Percentiles rank a stretch among this genome's conserved stretches.
Conservation (phyloP, 2,329 filamentous ascomycete species). For the Aplosporella prunicola region DNA sequence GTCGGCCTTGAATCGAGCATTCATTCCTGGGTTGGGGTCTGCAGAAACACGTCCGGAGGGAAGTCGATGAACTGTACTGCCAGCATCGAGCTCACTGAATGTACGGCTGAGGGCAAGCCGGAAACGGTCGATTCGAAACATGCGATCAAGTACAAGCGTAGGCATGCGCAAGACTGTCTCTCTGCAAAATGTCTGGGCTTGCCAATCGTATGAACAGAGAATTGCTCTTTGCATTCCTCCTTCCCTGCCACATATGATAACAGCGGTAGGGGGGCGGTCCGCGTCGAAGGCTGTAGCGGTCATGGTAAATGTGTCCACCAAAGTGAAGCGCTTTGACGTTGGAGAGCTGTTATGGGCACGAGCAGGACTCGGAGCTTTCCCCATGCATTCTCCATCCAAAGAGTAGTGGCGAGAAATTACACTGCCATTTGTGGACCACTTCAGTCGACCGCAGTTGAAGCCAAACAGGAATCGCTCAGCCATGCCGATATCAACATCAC, state of each 20-base stretch:
- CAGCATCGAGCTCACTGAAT: too few relatives aligned
- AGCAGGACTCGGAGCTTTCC: neutral
- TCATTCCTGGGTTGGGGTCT: too few relatives aligned
- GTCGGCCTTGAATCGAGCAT: too few relatives aligned
- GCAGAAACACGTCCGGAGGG: too few relatives aligned
- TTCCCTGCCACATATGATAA: conserved; percentile 29
- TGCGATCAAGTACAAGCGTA: conserved; percentile 22
- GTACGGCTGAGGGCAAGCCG: conserved; percentile 1
- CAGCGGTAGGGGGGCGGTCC: conserved; percentile 24
- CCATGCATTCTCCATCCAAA: conserved; percentile 14
- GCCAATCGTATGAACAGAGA: conserved; percentile 33
- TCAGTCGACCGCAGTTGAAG: conserved; percentile 18
- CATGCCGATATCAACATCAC: conserved; percentile 20
- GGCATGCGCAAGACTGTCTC: conserved; percentile 33
- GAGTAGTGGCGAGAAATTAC: conserved; percentile 18
- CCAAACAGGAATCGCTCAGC: conserved; percentile 27
- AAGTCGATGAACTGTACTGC: too few relatives aligned
- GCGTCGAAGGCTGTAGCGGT: conserved; percentile 29
- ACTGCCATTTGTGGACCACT: conserved; percentile 21
- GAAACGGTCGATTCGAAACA: conserved; percentile 12
- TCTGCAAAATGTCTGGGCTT: conserved; percentile 23
- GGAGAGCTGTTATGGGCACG: too few relatives aligned
- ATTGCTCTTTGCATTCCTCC: conserved; percentile 33
- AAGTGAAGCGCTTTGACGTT: conserved; percentile 28
- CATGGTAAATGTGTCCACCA: conserved; percentile 32